These are phyloP conservation scores for Coleophoma cylindrospora DNA, from an alignment of 2,329 filamentous ascomycete species.

Conservation along the genomic window DNA sequence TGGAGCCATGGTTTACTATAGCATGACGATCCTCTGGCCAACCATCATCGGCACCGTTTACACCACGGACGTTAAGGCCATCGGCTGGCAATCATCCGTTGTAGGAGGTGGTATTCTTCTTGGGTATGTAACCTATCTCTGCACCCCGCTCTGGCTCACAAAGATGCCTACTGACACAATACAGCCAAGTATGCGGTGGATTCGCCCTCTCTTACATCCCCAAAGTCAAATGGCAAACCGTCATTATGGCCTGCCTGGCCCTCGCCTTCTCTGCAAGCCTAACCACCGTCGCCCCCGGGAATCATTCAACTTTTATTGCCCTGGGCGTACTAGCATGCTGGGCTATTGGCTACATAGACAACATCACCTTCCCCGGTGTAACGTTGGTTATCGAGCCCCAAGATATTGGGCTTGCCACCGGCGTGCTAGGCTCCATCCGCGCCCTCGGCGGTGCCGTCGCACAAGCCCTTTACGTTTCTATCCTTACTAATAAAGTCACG, in stretches of 20 bases:
- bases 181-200: slow-evolving; percentile 28
- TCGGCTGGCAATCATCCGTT: slow-evolving; percentile 37
- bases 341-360: slow-evolving; percentile 31
- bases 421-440: slow-evolving; percentile 31
- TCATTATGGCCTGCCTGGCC: slow-evolving; percentile 22
- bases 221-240: slow-evolving; percentile 30
- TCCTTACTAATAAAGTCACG: slow-evolving; percentile 28
- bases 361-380: slow-evolving; percentile 28
- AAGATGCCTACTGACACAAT: no score
- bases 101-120: slow-evolving; percentile 36
- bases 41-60: slow-evolving; percentile 36
- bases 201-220: slow-evolving; percentile 30
- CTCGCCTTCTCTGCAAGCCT: slow-evolving; percentile 29
- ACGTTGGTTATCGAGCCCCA: slow-evolving; percentile 30
- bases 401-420: slow-evolving; percentile 30
- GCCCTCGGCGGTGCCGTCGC: slow-evolving; percentile 29
- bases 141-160: no score
- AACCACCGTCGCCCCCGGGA: slow-evolving; percentile 17
- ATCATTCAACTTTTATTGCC: slow-evolving; percentile 23
- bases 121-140: slow-evolving; percentile 14
- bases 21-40: slow-evolving; percentile 38
- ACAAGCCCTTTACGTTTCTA: slow-evolving; percentile 28
- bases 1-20: slow-evolving; percentile 40
- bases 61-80: slow-evolving; percentile 29
- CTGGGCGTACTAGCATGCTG: slow-evolving; percentile 24